Base-by-base conservation (phyloP, 1,284 basidiomycete species). In the Neonothopanus nambi region DNA sequence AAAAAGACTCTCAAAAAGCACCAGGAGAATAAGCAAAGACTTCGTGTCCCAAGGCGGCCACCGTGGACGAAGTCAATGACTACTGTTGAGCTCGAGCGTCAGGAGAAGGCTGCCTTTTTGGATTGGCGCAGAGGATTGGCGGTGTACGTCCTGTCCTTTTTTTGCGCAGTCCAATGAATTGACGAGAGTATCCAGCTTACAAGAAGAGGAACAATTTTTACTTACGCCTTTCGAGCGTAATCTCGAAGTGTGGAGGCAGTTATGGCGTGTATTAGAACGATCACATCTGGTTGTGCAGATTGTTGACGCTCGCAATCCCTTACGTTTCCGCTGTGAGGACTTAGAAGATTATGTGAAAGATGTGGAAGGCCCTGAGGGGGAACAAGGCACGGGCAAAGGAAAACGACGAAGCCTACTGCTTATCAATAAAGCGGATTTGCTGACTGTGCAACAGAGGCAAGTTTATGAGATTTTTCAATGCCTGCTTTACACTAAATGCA, bases 141-240 rank as follows among this genome's bases (percentile, higher is more conserved):
- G 28, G 83, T 88, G 91, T 95, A 69, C 44, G 67, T 63, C 36
- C 51, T 33, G 48, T 35, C 44, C n/a, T n/a, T 24, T 51, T 52
- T 26, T 17, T 48, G 17, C 49, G 26, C 28, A 35, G 33, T 52
- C 48, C 26, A 38, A 57, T 33, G 56, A 40, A 39, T 15, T 15
- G 26, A 35, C 55, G 38, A 30, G 53, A 35, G 21, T 52, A 21
- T 23, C 21, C 57, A 93, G 91, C 51, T 72, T 94, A 21, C 89
- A 93, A 67, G 91, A 94, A 58, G 77, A 81, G 56, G 85, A 91
- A 57, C 80, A 83, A 36, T 83, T 98, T 33, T 80, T 98, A 11
- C 74, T 98, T 8, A 98, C 95, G 0, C 95, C 95, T 0, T 98
- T 97, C 63, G 95, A 98, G 68, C 89, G 95, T 49, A 98, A 98